A percentile compares a stretch with the other conserved stretches of the same genome.
Evolutionary conservation across 2,329 filamentous ascomycete genomes (phyloP).

Genomic region (Ceratocystis cubensis): DNA sequence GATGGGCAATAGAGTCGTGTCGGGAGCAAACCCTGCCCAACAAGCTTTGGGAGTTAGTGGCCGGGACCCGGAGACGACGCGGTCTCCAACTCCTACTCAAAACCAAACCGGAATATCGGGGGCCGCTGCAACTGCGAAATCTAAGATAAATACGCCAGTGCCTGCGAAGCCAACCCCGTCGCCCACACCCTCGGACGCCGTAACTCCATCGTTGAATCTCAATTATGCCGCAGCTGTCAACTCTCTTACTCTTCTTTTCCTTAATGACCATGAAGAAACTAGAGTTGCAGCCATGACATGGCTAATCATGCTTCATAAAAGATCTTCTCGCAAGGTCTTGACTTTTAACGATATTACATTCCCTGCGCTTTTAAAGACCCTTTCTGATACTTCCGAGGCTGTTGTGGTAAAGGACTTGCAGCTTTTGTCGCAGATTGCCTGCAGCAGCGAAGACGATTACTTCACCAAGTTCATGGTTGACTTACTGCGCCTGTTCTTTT

Average conservation of each 20-base stretch:
- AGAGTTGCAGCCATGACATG: slow-evolving; percentile 86
- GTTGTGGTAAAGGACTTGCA: slow-evolving; percentile 93
- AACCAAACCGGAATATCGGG: neutral
- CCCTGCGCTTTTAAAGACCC: slow-evolving; percentile 84
- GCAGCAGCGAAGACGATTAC: slow-evolving; percentile 93
- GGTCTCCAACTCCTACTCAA: slow-evolving; percentile 18
- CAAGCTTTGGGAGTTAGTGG: neutral
- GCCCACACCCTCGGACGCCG: neutral
- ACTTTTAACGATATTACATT: slow-evolving; percentile 97
- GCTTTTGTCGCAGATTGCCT: slow-evolving; percentile 86
- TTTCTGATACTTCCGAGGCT: slow-evolving; percentile 88
- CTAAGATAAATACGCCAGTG: neutral
- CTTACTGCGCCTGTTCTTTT: slow-evolving; percentile 85
- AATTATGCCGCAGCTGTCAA: slow-evolving; percentile 93
- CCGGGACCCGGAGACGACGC: slow-evolving; percentile 8
- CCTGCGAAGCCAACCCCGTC: slow-evolving; percentile 25
- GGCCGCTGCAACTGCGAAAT: neutral
- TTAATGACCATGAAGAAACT: slow-evolving; percentile 94
- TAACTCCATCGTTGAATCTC: slow-evolving; percentile 42
- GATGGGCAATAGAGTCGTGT: neutral
- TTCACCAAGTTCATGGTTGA: slow-evolving; percentile 98
- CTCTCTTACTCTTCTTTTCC: slow-evolving; percentile 80
- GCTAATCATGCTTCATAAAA: slow-evolving; percentile 95
- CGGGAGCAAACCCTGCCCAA: neutral
- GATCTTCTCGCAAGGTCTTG: slow-evolving; percentile 82